Evolutionary conservation across 805 yeast genomes (phyloP).

Genomic region (Saccharomyces mikatae): DNA sequence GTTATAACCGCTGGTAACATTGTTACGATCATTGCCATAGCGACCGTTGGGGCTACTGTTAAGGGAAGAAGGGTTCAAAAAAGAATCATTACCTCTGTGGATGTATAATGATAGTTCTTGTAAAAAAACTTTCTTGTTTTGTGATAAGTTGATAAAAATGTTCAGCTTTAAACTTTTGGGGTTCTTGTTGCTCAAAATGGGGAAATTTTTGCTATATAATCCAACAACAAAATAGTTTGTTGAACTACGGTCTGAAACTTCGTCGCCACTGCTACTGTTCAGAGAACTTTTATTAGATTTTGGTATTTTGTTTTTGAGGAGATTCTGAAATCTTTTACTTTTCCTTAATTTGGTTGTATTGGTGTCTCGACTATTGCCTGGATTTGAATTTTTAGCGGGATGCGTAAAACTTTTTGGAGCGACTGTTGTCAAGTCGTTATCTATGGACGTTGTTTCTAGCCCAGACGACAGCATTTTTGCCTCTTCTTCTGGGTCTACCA

Average conservation of each 20-base stretch:
- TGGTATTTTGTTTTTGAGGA: conserved; percentile 1
- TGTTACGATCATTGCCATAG: not conserved
- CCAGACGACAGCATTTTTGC: conserved; percentile 4
- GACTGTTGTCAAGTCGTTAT: not conserved
- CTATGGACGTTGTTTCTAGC: conserved; percentile 1
- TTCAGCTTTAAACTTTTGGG: conserved; percentile 24
- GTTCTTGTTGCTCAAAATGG: conserved; percentile 23
- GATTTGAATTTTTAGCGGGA: not conserved
- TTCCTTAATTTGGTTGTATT: conserved; percentile 5
- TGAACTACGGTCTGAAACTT: not conserved
- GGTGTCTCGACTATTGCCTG: not conserved
- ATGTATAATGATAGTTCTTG: conserved; percentile 20
- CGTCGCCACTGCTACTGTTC: not conserved
- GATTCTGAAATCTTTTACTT: conserved; percentile 12
- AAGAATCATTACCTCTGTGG: conserved; percentile 3
- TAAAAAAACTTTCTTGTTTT: conserved; percentile 18
- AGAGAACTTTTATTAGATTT: not conserved
- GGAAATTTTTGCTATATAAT: conserved; percentile 22
- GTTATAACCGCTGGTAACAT: not conserved
- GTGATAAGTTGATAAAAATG: conserved; percentile 23
- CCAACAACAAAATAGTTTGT: conserved; percentile 13
- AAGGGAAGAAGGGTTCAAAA: not conserved
- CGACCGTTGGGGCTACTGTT: not conserved
- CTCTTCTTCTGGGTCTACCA: conserved; percentile 8
- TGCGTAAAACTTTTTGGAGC: not conserved